Conservation (phyloP, 1,284 basidiomycete species). For the Ganoderma resinaceum region DNA sequence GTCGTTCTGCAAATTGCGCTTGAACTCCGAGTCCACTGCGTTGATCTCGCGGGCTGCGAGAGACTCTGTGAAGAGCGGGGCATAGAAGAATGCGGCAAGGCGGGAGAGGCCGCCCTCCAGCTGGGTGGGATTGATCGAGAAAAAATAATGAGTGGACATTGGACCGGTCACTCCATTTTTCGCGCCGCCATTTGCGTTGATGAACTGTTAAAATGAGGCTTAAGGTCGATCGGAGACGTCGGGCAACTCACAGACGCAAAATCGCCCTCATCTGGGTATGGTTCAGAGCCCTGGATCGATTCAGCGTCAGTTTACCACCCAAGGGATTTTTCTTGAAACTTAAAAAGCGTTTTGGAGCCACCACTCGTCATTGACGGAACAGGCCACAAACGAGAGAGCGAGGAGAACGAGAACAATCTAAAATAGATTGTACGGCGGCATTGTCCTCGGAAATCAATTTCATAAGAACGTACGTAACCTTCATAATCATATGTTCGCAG, state of each 20-base stretch:
- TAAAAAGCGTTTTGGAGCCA: neutral
- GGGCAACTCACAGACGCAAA: conserved; percentile 48
- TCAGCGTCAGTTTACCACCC: neutral
- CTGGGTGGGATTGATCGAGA: conserved; percentile 59
- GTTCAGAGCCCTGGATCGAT: conserved; percentile 42
- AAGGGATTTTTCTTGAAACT: neutral
- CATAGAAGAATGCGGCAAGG: conserved; percentile 72
- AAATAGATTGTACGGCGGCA: conserved; percentile 10
- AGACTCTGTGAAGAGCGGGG: conserved; percentile 66
- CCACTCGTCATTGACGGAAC: neutral
- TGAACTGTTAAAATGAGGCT: conserved; percentile 44
- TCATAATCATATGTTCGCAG: conserved; percentile 67
- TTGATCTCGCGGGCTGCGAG: conserved; percentile 74
- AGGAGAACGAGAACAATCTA: neutral
- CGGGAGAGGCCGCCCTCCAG: conserved; percentile 66
- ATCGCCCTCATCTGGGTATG: conserved; percentile 64
- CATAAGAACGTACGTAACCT: conserved; percentile 28
- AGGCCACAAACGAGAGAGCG: neutral
- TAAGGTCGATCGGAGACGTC: neutral
- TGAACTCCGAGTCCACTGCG: conserved; percentile 76
- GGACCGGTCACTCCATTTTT: conserved; percentile 73
- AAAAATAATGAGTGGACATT: conserved; percentile 69
- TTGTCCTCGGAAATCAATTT: conserved; percentile 10
- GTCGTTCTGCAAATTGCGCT: conserved; percentile 73
- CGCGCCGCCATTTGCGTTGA: conserved; percentile 63